Base-by-base conservation (phyloP, 441 rosid genomes). In the Gossypium lobatum region DNA sequence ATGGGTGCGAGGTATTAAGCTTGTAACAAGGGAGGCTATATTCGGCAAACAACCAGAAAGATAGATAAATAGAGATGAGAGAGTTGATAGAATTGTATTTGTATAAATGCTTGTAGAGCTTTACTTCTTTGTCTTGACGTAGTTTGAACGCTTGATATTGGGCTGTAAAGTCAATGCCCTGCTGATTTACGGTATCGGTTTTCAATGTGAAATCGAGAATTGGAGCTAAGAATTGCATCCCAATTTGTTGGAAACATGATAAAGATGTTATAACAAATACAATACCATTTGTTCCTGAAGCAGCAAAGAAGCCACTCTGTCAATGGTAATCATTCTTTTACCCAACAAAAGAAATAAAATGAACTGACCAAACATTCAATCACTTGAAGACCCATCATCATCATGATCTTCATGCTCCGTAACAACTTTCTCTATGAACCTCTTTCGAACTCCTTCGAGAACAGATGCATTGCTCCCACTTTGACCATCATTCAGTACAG, bases 1-100 rank as follows among this genome's bases (percentile, higher is more conserved):
- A 65, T 95, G 97, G 98, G 95, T 86, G 25, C 85, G 98, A 72
- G 99, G 99, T 9, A 91, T 95, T 78, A 88, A 81, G 84, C 90
- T 93, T 23, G 88, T 91, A 57, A 88, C 92, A 0, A 82, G 85
- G 70, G 84, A 83, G 60, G 82, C 86, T 20, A 72, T 80, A 46
- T 83, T 86, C 75, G 80, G 86, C 23, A 31, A 31, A 5, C 37
- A 74, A 61, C 20, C 73, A 76, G 62, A 64, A 62, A 71, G 18
- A 14, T 20, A 16, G 26, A n/a, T 69, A 55, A 46, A 17, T 14
- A 10, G 34, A 10, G 31, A 2, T 61, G 57, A 11, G 37, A 4
- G 0, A 11, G 37, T 46, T 17, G 28, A 1, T 21, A 79, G 84
- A 18, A 4, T 54, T 17, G 25, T 7, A 54, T 2, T 17, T 17